These are phyloP conservation scores for Parmelia sp. DNA, from an alignment of 495 filamentous ascomycete species.

Conservation along the genomic window DNA sequence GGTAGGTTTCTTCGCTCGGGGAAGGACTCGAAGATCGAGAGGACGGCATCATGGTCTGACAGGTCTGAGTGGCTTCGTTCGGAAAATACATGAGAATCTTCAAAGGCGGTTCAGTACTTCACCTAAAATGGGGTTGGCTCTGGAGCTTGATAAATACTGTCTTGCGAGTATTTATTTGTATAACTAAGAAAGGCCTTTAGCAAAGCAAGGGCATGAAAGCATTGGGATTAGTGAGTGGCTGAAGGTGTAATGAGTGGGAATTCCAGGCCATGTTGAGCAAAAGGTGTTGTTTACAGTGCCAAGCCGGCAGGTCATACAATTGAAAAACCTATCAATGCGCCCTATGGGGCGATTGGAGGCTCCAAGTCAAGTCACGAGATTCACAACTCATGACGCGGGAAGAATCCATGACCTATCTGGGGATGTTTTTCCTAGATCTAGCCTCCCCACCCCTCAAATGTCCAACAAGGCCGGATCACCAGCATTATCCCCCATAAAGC, in stretches of 20 bases:
- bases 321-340: not conserved
- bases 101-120: not conserved
- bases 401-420: not conserved
- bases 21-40: not conserved
- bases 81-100: not conserved
- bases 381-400: not conserved
- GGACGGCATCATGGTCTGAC: not conserved
- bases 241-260: no score
- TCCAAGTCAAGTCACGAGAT: not conserved
- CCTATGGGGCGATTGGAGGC: not conserved
- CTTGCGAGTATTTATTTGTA: not conserved
- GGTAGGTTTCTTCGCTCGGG: not conserved
- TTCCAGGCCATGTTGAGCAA: not conserved
- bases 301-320: conserved; percentile 6
- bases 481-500: not conserved
- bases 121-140: not conserved
- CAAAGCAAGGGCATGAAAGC: not conserved
- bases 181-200: not conserved
- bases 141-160: not conserved
- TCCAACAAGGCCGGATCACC: not conserved
- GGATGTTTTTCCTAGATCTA: not conserved
- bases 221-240: no score
- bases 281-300: conserved; percentile 11
- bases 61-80: not conserved
- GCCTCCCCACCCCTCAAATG: not conserved